A percentile compares a stretch with the other conserved stretches of the same genome.
Conservation (phyloP, 2,329 filamentous ascomycete species). For the Madurella mycetomatis region DNA sequence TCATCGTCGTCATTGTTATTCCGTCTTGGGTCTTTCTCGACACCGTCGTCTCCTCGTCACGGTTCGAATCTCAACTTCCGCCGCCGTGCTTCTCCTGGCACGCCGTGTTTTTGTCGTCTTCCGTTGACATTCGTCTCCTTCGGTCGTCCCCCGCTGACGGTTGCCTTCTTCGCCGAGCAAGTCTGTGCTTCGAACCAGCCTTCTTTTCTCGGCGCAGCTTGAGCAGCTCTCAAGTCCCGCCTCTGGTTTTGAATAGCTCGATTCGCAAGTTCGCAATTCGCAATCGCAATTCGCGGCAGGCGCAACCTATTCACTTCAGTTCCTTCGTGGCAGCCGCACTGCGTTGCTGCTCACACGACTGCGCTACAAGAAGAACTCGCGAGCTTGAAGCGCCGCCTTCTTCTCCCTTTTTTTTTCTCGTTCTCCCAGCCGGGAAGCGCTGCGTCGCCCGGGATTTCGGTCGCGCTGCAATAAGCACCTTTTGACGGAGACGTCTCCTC, state of each 20-base stretch:
- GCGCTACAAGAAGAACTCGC: not conserved
- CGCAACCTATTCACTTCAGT: not conserved
- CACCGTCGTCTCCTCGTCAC: constrained; percentile 6
- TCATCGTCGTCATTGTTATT: constrained; percentile 14
- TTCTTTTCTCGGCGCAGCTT: not conserved
- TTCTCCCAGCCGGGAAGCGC: constrained; percentile 1
- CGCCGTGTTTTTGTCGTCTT: constrained; percentile 16
- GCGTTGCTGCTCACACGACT: not conserved
- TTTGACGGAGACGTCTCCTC: constrained; percentile 10
- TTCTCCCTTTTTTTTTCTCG: not conserved
- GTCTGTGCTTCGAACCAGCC: not conserved
- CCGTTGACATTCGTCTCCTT: constrained; percentile 9
- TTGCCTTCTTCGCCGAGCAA: not conserved
- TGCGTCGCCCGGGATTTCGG: constrained; percentile 1
- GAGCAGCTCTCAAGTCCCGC: constrained; percentile 6
- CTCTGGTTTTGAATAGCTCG: constrained; percentile 1
- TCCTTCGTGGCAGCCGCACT: not conserved
- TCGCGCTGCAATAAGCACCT: not conserved
- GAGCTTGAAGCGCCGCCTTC: not conserved
- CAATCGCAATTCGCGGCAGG: not conserved
- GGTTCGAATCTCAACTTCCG: not conserved
- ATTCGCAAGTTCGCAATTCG: constrained; percentile 1
- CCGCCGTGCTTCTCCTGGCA: not conserved
- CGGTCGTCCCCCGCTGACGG: not conserved
- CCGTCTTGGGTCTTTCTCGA: constrained; percentile 10